phyloP scores from a whole-genome alignment of 768 basidiomycete species.

The Mycena alexandri region DNA sequence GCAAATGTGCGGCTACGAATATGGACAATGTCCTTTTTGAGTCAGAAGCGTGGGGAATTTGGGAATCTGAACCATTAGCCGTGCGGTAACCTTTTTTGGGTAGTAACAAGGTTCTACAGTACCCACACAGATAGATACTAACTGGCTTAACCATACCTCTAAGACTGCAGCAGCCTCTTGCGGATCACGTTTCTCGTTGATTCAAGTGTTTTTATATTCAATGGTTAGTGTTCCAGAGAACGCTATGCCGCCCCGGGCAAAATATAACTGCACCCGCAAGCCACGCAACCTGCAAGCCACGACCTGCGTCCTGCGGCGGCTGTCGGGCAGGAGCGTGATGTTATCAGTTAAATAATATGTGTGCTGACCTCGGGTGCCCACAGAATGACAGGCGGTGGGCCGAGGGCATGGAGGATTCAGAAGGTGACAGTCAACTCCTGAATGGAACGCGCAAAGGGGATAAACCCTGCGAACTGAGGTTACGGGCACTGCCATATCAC shows the following conservation, averaged over 20 bases:
- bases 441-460: constrained; percentile 12
- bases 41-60: constrained; percentile 30
- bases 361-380: constrained; percentile 15
- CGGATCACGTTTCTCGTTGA: background rate
- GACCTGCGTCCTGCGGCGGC: background rate
- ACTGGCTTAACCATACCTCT: background rate
- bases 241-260: background rate
- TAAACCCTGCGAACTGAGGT: constrained; percentile 12
- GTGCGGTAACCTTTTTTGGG: constrained; percentile 14
- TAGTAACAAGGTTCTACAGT: constrained; percentile 1
- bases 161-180: no score
- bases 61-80: constrained; percentile 7
- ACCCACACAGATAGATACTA: background rate
- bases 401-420: background rate
- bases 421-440: constrained; percentile 20
- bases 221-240: background rate
- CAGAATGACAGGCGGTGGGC: constrained; percentile 12
- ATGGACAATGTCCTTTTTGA: constrained; percentile 35
- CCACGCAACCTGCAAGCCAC: background rate
- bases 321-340: constrained; percentile 17
- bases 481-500: constrained; percentile 10
- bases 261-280: constrained; percentile 18
- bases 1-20: constrained; percentile 14
- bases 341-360: constrained; percentile 23
- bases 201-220: background rate